Conservation (phyloP, 176 grass and related monocot genomes). For the Triticum dicoccoides region DNA sequence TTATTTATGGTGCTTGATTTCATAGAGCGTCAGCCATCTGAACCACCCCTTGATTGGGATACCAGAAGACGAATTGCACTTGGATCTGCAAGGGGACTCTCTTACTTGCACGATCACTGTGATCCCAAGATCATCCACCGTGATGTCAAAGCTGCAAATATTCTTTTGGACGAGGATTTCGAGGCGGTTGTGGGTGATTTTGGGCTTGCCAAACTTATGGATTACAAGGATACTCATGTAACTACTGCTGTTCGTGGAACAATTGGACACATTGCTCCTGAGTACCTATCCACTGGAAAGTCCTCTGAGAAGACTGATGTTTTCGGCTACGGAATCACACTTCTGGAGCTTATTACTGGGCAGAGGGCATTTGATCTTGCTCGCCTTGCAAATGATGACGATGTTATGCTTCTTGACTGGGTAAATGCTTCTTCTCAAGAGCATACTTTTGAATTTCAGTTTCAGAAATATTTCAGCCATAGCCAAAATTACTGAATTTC, state of each 20-base stretch:
- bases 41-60: slow-evolving; percentile 50
- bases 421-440: slow-evolving; percentile 30
- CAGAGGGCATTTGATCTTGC: slow-evolving; percentile 67
- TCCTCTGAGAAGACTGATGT: slow-evolving; percentile 67
- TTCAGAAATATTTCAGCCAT: background rate
- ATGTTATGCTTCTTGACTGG: slow-evolving; percentile 73
- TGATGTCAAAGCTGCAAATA: slow-evolving; percentile 65
- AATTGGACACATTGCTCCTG: slow-evolving; percentile 56
- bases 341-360: slow-evolving; percentile 67
- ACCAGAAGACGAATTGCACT: slow-evolving; percentile 50
- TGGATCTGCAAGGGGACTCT: slow-evolving; percentile 60
- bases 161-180: slow-evolving; percentile 59
- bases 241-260: slow-evolving; percentile 58
- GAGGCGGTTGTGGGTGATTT: slow-evolving; percentile 69
- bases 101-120: slow-evolving; percentile 66
- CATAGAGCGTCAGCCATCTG: slow-evolving; percentile 46
- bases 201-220: slow-evolving; percentile 63
- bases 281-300: slow-evolving; percentile 58
- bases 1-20: slow-evolving; percentile 29
- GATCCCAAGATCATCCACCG: slow-evolving; percentile 68
- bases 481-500: background rate
- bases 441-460: background rate
- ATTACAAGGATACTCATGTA: slow-evolving; percentile 60
- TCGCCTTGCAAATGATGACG: slow-evolving; percentile 58
- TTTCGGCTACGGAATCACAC: slow-evolving; percentile 66